phyloP scores from a whole-genome alignment of 2,329 filamentous ascomycete species.

The Xylogone sp. region DNA sequence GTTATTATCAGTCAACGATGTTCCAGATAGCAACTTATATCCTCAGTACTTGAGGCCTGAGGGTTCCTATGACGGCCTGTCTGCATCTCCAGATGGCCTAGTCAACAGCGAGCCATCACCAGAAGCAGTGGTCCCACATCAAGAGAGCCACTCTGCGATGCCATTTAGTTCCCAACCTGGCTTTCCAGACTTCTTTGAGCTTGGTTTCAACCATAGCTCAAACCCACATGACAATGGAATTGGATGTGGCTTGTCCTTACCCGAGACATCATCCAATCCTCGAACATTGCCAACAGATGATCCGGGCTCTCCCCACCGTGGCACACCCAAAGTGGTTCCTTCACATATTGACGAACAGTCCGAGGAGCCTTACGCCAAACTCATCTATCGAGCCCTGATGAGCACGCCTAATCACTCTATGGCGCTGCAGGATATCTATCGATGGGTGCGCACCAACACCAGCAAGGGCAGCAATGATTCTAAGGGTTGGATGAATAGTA shows the following conservation, averaged over 20 bases:
- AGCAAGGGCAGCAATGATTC: constrained; percentile 59
- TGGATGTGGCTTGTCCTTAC: not conserved
- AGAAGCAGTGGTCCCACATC: not conserved
- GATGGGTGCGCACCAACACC: constrained; percentile 83
- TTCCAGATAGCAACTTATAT: not conserved
- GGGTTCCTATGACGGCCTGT: not conserved
- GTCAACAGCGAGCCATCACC: not conserved
- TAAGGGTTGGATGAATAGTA: constrained; percentile 92
- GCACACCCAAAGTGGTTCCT: not conserved
- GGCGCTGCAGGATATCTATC: constrained; percentile 82
- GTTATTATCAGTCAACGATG: not conserved
- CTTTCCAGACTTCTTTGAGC: not conserved
- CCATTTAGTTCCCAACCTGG: not conserved
- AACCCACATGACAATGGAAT: not conserved
- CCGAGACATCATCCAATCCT: not conserved
- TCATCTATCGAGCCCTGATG: constrained; percentile 75
- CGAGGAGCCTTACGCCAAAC: constrained; percentile 71
- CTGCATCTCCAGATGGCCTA: not conserved
- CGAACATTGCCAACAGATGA: not conserved
- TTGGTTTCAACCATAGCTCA: not conserved
- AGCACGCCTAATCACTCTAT: constrained; percentile 64
- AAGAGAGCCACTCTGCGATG: not conserved
- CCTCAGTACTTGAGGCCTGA: not conserved
- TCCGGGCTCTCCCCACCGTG: not conserved
- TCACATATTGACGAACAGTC: constrained; percentile 12